Evolutionary conservation across 495 filamentous ascomycete species (phyloP).

Genomic region (Astrocystis sublimbata): DNA sequence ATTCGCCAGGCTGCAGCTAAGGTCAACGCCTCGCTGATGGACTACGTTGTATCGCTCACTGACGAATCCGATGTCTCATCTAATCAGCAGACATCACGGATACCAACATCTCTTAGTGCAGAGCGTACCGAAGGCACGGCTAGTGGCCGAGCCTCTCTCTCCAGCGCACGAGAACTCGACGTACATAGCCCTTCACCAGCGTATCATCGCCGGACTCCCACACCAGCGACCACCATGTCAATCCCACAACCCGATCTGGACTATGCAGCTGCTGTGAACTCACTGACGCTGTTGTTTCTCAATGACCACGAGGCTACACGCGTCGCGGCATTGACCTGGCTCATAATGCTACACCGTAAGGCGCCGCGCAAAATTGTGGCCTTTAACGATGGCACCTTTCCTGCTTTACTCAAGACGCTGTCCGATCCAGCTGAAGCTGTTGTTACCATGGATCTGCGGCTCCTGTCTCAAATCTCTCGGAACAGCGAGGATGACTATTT

Average conservation of each 20-base stretch:
- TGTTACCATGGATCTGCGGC: conserved; percentile 90
- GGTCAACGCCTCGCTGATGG: conserved; percentile 86
- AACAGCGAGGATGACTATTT: conserved; percentile 98
- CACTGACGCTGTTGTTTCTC: conserved; percentile 88
- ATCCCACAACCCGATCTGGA: conserved; percentile 74
- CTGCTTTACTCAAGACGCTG: conserved; percentile 91
- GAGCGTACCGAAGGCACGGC: conserved; percentile 59
- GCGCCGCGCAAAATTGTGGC: conserved; percentile 91
- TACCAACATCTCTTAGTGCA: conserved; percentile 49
- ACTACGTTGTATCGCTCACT: conserved; percentile 86
- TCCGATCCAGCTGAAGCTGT: conserved; percentile 95
- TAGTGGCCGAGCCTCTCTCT: conserved; percentile 52
- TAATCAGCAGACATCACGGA: conserved; percentile 43
- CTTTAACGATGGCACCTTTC: conserved; percentile 96
- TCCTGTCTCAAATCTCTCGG: conserved; percentile 92
- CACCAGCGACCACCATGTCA: conserved; percentile 39
- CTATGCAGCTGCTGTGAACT: conserved; percentile 95
- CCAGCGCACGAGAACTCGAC: conserved; percentile 55
- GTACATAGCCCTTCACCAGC: conserved; percentile 56
- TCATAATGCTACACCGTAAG: conserved; percentile 95
- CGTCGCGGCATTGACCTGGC: conserved; percentile 90
- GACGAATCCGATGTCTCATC: conserved; percentile 63
- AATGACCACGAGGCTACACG: conserved; percentile 96
- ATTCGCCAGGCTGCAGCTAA: conserved; percentile 85
- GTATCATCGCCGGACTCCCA: conserved; percentile 40